phyloP scores from a whole-genome alignment of 352 stramenopile genomes.

The Plasmopara viticola region DNA sequence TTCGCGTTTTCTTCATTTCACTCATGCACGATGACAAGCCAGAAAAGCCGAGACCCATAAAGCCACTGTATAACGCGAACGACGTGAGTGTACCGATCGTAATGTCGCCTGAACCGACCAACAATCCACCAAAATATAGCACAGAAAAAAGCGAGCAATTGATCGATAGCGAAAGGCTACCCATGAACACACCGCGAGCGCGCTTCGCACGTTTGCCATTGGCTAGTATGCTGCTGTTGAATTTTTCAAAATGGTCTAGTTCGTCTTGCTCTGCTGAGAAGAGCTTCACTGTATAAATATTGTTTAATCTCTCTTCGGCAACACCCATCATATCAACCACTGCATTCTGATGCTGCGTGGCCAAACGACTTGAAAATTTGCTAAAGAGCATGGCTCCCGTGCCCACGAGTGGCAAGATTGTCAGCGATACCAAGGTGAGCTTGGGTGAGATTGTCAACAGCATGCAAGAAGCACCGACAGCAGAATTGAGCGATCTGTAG shows the following conservation, averaged over 20 bases:
- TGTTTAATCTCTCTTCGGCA: slow-evolving; percentile 83
- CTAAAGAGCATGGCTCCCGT: slow-evolving; percentile 78
- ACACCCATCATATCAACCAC: slow-evolving; percentile 71
- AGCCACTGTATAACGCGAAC: slow-evolving; percentile 88
- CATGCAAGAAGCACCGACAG: slow-evolving; percentile 83
- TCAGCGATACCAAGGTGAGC: slow-evolving; percentile 84
- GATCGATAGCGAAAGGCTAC: slow-evolving; percentile 77
- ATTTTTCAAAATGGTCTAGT: slow-evolving; percentile 50
- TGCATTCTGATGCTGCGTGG: slow-evolving; percentile 76
- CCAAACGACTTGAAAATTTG: slow-evolving; percentile 71
- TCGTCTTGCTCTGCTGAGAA: slow-evolving; percentile 80
- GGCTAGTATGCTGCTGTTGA: slow-evolving; percentile 58
- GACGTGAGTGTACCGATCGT: slow-evolving; percentile 88
- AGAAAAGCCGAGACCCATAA: slow-evolving; percentile 88
- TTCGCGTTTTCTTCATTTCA: slow-evolving; percentile 68
- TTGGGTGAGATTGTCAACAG: slow-evolving; percentile 85
- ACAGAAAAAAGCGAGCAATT: slow-evolving; percentile 89
- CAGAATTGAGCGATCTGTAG: slow-evolving; percentile 86
- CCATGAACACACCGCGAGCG: slow-evolving; percentile 87
- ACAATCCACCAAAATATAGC: slow-evolving; percentile 85
- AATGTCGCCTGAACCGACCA: slow-evolving; percentile 79
- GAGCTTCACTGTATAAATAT: slow-evolving; percentile 87
- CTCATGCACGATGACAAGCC: slow-evolving; percentile 77
- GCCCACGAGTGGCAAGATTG: slow-evolving; percentile 72
- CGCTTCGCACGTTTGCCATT: slow-evolving; percentile 67